Percentiles rank a stretch among this genome's conserved stretches.
Conservation (phyloP, 352 stramenopile species). For the Globisporangium emineosum region DNA sequence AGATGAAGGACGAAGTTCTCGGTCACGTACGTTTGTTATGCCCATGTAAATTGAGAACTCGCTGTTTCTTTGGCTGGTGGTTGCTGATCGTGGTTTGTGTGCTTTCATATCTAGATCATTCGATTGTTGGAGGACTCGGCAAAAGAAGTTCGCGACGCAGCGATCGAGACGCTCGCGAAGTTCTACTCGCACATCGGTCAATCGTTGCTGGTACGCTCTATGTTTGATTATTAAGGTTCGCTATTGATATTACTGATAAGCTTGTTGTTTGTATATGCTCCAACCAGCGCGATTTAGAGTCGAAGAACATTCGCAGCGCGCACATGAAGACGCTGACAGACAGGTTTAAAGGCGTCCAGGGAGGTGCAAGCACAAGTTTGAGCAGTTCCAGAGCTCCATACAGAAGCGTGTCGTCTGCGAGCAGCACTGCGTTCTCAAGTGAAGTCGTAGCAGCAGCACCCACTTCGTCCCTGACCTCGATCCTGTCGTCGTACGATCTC, state of each 20-base stretch:
- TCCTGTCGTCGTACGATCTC: constrained; percentile 46
- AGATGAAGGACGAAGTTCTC: constrained; percentile 54
- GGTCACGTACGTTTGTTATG: constrained; percentile 37
- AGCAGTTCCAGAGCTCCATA: neutral
- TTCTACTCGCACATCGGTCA: constrained; percentile 71
- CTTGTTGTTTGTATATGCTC: neutral
- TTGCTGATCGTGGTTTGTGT: neutral
- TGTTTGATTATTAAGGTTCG: neutral
- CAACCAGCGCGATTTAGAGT: constrained; percentile 55
- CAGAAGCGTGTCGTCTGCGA: neutral
- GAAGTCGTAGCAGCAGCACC: neutral
- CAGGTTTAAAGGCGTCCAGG: constrained; percentile 34
- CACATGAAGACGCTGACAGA: constrained; percentile 77
- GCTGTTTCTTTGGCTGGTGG: no score
- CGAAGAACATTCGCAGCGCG: constrained; percentile 65
- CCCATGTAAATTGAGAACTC: no score
- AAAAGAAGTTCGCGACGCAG: constrained; percentile 80
- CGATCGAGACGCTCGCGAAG: constrained; percentile 61
- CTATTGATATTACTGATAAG: neutral
- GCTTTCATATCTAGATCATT: constrained; percentile 32
- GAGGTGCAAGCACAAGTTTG: neutral
- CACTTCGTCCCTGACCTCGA: constrained; percentile 32
- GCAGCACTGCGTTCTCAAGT: neutral
- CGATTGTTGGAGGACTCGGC: constrained; percentile 74
- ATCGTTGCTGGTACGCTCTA: constrained; percentile 52